Evolutionary conservation across 352 stramenopile species (phyloP), one percentile per base, ranked within the genome.

Genomic region (Globisporangium takayamanum): DNA sequence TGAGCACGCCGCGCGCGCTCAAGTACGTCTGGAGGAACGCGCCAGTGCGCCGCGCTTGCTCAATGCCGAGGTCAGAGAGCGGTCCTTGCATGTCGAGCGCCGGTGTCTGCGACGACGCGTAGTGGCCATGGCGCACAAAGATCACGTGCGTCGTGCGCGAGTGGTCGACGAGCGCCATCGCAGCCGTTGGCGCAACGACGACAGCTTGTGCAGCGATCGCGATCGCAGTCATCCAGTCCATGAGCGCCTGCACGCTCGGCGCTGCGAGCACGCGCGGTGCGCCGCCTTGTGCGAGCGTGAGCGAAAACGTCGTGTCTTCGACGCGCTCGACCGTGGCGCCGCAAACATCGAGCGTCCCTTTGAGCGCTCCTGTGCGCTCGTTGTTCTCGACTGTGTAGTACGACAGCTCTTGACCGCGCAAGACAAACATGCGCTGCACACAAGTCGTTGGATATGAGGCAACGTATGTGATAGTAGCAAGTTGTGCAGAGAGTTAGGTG

Each of bases 211-310:
- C 64, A 26, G 75, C 72, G 18, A 89, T 59, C 0, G 76, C 64
- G 68, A 89, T 76, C 14, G 80, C 76, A 22, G 80, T 89, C 69
- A 89, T 81, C 80, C 80, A 89, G 67, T 89, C 77, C 69, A 89
- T 81, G 18, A 87, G 63, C 30, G 67, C 67, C 63, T 89, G 80
- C 20, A 88, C 73, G 59, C 65, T 70, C 0, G 76, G 66, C 14
- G 77, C 73, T 1, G 63, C 69, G n/a, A 89, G 63, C 56, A 68
- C 59, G 18, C 80, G 73, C 39, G 60, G 56, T 30, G 60, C 66
- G 10, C 62, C 65, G 42, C 67, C 70, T 20, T 46, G 14, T n/a
- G 59, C 39, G 20, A 74, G 63, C 42, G 62, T 56, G 33, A 78
- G 41, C 33, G 69, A 66, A 51, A 74, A 68, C 55, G 46, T 50